phyloP scores from a whole-genome alignment of 1,284 basidiomycete species.

The Microstroma glucosiphilum region DNA sequence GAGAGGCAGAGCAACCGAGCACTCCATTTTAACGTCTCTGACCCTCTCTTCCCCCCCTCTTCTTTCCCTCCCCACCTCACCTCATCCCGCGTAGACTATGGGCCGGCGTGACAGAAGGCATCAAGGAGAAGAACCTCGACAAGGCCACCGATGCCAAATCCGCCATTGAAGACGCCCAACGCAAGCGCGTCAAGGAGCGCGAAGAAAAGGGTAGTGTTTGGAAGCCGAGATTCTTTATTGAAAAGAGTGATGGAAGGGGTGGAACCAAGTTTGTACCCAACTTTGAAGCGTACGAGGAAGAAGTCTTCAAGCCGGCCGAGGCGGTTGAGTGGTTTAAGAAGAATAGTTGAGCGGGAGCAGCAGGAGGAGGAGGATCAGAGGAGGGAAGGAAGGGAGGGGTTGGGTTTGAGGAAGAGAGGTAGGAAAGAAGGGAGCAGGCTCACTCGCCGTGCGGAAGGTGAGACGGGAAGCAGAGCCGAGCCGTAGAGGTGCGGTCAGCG shows the following conservation, averaged over 20 bases:
- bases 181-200: slow-evolving; percentile 68
- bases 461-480: too few relatives aligned
- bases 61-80: not conserved
- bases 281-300: slow-evolving; percentile 21
- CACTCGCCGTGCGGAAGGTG: not conserved
- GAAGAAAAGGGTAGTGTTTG: slow-evolving; percentile 68
- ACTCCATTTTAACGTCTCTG: not conserved
- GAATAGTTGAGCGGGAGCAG: too few relatives aligned
- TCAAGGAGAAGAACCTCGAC: slow-evolving; percentile 82
- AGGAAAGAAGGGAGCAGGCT: not conserved
- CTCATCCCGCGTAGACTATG: slow-evolving; percentile 63
- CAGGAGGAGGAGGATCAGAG: not conserved
- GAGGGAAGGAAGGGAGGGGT: not conserved
- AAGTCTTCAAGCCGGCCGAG: not conserved
- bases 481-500: too few relatives aligned
- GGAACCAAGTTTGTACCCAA: slow-evolving; percentile 28
- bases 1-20: not conserved
- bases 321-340: slow-evolving; percentile 5
- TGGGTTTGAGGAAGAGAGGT: not conserved
- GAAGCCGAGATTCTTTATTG: slow-evolving; percentile 71
- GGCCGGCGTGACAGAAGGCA: slow-evolving; percentile 78
- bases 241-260: slow-evolving; percentile 36
- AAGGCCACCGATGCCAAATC: slow-evolving; percentile 85
- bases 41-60: not conserved
- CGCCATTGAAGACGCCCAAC: slow-evolving; percentile 83